Evolutionary conservation across 352 stramenopile genomes (phyloP).

Genomic region (Aphanomyces stellatus): DNA sequence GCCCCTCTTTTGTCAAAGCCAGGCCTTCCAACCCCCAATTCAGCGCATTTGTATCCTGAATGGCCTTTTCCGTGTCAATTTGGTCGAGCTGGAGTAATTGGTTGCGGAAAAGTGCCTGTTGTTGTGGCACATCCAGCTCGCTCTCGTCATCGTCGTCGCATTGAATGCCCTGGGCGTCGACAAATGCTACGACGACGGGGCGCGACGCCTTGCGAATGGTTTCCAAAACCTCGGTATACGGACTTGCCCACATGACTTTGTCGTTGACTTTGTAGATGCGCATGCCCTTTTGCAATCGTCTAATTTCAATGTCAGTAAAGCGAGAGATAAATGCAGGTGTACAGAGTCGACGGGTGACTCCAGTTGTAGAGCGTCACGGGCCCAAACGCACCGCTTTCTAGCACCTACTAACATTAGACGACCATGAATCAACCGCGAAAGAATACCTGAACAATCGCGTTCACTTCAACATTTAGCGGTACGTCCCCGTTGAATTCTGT

Average conservation of each 20-base stretch:
- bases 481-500: not conserved
- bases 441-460: not conserved
- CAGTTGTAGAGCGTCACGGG: slow-evolving; percentile 1
- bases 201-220: not conserved
- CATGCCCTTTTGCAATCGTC: not conserved
- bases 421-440: not conserved
- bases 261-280: slow-evolving; percentile 6
- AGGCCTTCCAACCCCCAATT: not conserved
- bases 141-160: not conserved
- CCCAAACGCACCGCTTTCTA: not conserved
- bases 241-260: not conserved
- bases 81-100: not conserved
- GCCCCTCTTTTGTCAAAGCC: not conserved
- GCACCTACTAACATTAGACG: not conserved
- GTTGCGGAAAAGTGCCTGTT: not conserved
- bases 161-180: not conserved
- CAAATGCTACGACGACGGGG: not conserved
- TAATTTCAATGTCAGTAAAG: not conserved
- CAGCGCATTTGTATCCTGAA: not conserved
- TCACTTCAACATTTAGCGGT: not conserved
- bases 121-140: not conserved
- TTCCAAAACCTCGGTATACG: not conserved
- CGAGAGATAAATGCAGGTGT: not conserved
- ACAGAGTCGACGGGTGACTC: not conserved
- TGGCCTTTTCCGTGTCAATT: not conserved